Evolutionary conservation across 2,329 filamentous ascomycete genomes (phyloP).

Genomic region (Nannizzia gypsea): DNA sequence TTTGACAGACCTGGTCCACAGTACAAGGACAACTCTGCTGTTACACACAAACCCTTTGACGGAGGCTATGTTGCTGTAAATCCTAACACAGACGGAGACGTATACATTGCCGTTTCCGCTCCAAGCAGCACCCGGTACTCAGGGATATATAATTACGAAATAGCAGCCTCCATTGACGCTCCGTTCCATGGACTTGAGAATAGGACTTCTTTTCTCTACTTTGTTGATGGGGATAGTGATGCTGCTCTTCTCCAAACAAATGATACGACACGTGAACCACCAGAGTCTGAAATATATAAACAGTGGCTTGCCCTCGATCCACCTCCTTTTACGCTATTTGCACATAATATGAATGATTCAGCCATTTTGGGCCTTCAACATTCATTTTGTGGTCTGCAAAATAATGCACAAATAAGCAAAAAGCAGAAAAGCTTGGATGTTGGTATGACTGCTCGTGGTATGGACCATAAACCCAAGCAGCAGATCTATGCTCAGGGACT

Average conservation of each 20-base stretch:
- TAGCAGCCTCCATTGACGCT: conserved; percentile 70
- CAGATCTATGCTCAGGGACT: conserved; percentile 77
- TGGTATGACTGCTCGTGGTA: conserved; percentile 57
- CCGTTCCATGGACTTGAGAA: conserved; percentile 55
- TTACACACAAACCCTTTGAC: conserved; percentile 41
- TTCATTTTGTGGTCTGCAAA: conserved; percentile 71
- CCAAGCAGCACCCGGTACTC: conserved; percentile 51
- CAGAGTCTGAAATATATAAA: conserved; percentile 39
- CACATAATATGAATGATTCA: conserved; percentile 46
- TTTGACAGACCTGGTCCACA: conserved; percentile 57
- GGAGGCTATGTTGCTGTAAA: conserved; percentile 59
- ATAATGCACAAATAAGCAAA: conserved; percentile 52
- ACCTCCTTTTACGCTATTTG: conserved; percentile 67
- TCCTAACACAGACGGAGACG: conserved; percentile 47
- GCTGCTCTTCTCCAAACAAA: conserved; percentile 69
- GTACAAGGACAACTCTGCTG: conserved; percentile 31
- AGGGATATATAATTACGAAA: conserved; percentile 64
- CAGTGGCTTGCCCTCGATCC: conserved; percentile 46
- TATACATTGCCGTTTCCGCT: conserved; percentile 68
- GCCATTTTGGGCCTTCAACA: conserved; percentile 57
- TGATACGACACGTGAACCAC: conserved; percentile 49
- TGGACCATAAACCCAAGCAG: conserved; percentile 60
- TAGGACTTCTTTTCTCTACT: conserved; percentile 49
- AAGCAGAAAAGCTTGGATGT: conserved; percentile 48
- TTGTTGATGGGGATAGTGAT: conserved; percentile 73